A percentile compares a stretch with the other conserved stretches of the same genome.
Evolutionary conservation across 768 basidiomycete genomes (phyloP).

Genomic region (Podaxis carcinomalis): DNA sequence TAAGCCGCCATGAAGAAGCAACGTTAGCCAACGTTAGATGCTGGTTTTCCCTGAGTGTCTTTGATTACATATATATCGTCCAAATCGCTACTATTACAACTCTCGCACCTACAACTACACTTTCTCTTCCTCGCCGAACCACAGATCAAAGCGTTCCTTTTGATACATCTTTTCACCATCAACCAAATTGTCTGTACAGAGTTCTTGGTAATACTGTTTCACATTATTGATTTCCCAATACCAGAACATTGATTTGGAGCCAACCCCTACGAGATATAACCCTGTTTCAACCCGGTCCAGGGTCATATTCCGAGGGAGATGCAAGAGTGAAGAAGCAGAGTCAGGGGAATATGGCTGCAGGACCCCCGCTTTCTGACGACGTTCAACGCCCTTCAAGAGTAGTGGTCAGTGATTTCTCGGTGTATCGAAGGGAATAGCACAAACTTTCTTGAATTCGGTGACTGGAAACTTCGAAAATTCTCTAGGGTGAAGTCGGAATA

Average conservation of each 20-base stretch:
- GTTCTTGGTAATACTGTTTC: not conserved
- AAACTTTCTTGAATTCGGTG: not conserved
- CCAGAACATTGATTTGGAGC: not conserved
- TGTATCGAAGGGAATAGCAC: not conserved
- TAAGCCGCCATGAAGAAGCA: no score
- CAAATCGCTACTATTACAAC: no score
- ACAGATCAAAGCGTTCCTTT: not conserved
- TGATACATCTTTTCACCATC: not conserved
- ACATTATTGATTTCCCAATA: not conserved
- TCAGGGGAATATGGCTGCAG: not conserved
- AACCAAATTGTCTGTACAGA: not conserved
- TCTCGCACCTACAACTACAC: no score
- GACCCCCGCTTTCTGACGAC: not conserved
- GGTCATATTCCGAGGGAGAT: not conserved
- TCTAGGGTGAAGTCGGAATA: not conserved
- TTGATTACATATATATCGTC: no score
- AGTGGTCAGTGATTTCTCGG: not conserved
- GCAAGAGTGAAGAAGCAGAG: no score
- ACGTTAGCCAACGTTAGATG: no score
- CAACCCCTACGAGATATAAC: not conserved
- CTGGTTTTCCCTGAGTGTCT: no score
- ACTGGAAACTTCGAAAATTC: not conserved
- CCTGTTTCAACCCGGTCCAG: not conserved
- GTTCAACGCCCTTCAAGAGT: not conserved
- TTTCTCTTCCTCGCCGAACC: not conserved